phyloP scores from a whole-genome alignment of 1,284 basidiomycete genomes.

The Vanrija pseudolonga region DNA sequence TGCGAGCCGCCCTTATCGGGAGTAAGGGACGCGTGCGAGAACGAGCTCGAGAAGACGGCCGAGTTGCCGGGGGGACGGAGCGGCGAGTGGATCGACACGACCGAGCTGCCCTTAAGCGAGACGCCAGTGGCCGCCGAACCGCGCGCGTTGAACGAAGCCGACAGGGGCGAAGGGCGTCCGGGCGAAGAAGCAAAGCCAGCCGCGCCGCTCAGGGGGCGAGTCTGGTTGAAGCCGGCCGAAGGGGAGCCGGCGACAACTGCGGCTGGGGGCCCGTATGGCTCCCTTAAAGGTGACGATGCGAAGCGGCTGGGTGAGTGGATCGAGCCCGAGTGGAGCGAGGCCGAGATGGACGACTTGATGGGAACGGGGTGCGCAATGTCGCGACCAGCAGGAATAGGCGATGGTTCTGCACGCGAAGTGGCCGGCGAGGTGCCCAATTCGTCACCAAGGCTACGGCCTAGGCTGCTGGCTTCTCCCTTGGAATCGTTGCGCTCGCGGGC shows the following conservation, averaged over 20 bases:
- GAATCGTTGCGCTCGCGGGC: constrained; percentile 36
- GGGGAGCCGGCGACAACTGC: constrained; percentile 36
- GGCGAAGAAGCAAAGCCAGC: constrained; percentile 39
- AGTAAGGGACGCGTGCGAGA: constrained; percentile 30
- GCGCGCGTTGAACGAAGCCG: constrained; percentile 34
- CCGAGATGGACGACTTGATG: constrained; percentile 40
- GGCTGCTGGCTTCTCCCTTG: constrained; percentile 2
- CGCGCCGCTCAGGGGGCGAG: constrained; percentile 18
- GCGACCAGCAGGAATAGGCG: no score
- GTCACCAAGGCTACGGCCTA: constrained; percentile 5
- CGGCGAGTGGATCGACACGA: constrained; percentile 27
- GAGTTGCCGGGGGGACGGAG: constrained; percentile 36
- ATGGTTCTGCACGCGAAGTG: not conserved
- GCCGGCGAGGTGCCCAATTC: constrained; percentile 10
- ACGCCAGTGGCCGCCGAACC: constrained; percentile 34
- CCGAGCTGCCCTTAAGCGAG: constrained; percentile 32
- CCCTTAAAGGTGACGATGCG: constrained; percentile 41
- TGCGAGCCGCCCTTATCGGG: constrained; percentile 21
- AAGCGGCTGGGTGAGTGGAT: constrained; percentile 13
- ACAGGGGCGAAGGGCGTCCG: constrained; percentile 39
- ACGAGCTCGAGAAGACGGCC: constrained; percentile 33
- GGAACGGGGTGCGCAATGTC: constrained; percentile 32
- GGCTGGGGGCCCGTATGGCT: constrained; percentile 43
- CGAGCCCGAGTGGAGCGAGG: constrained; percentile 33
- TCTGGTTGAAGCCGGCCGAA: constrained; percentile 38